Conservation (phyloP, 768 basidiomycete species). For the Termitomyces sp. region DNA sequence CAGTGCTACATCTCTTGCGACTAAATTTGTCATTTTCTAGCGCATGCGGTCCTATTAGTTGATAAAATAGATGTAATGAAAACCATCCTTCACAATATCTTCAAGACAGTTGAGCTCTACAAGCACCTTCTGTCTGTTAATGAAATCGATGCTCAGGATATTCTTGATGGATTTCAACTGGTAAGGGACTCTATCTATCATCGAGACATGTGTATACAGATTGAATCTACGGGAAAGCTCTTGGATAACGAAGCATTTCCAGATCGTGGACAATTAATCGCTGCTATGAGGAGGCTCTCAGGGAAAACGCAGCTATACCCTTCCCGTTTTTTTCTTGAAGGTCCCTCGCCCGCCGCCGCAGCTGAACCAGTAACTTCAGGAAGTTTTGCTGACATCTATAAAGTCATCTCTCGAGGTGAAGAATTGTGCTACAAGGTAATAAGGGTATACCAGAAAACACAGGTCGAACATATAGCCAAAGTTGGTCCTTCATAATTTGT, state of each 20-base stretch:
- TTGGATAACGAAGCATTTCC: background rate
- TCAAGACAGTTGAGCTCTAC: background rate
- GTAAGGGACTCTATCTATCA: background rate
- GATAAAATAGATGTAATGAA: background rate
- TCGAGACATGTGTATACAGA: background rate
- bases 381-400: conserved; percentile 5
- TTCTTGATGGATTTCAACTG: conserved; percentile 5
- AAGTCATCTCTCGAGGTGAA: background rate
- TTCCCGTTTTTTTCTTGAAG: background rate
- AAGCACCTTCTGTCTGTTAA: background rate
- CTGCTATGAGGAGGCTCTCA: conserved; percentile 8
- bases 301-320: conserved; percentile 1
- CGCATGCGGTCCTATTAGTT: background rate
- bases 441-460: background rate
- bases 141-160: background rate
- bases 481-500: background rate
- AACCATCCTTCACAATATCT: background rate
- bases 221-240: background rate
- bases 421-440: conserved; percentile 2
- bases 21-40: background rate
- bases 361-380: background rate
- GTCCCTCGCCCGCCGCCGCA: background rate
- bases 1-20: background rate
- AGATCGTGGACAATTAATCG: background rate
- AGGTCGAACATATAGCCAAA: background rate